Base-by-base conservation (phyloP, 1,139 yeast species). In the Diutina rugosa region DNA sequence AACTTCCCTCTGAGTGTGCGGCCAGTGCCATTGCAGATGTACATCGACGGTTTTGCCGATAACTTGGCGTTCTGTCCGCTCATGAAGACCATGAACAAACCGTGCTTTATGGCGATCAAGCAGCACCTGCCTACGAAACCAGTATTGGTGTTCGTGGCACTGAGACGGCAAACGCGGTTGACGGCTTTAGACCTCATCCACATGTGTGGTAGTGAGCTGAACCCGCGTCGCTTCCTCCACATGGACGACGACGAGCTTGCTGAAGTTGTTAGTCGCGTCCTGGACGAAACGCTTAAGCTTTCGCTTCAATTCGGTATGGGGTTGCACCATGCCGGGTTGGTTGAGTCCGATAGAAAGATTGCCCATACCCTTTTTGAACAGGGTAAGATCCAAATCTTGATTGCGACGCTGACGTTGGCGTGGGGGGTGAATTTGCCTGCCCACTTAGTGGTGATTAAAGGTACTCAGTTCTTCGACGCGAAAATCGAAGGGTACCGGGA, bases 401-500 rank as follows among this genome's bases (percentile, higher is more conserved):
- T 95, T 57, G 99, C 99, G 0, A 93, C 99, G 0, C 87, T 97
- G 28, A 93, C 99, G 1, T 78, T 95, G 63, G 99, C 98, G 0
- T 90, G 97, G 95, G 98, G 98, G 64, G 97, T 93, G 51, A 93
- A 93, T 65, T 77, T 93, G 60, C 98, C 98, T 1, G 98, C 98
- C 0, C 93, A 90, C 72, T 74, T 93, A 63, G 99, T 93, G 8
- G 83, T 93, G 56, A 88, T 93, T 61, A 93, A 93, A 68, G 98
- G 98, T 47, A 93, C 99, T 0, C 95, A 88, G 65, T 87, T 85
- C 63, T 88, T 84, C 65, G 96, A 88, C 67, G 84, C 90, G 12
- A 87, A 87, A 66, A 84, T 85, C 59, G 91, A 86, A 66, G 90
- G 81, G 0, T 88, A 87, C 65, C 76, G 84, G 61, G 95, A 88